Evolutionary conservation across 768 basidiomycete genomes (phyloP), one percentile per base, ranked within the genome.

Genomic region (Tephrocybe rancida): DNA sequence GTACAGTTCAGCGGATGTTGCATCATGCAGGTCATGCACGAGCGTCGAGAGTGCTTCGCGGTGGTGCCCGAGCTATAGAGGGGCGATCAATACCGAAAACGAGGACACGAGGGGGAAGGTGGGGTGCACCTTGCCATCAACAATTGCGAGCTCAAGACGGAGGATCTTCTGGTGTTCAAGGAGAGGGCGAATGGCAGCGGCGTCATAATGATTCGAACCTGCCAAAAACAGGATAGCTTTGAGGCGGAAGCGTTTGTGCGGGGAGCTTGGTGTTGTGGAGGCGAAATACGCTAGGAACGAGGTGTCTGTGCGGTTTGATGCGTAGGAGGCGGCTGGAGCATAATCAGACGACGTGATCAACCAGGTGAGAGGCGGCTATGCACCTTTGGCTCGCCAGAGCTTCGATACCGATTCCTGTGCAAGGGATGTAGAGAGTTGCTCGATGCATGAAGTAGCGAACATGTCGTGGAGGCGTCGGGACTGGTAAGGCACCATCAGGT

Each of bases 151-250:
- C 64, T 95, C 94, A n/a, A 90, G 76, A 24, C 72, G 76, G 2
- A 95, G 75, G 6, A 84, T 66, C 24, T 82, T 81, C 30, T 79
- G 75, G 53, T 74, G 73, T 4, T 75, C 73, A 7, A 67, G 53
- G 3, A 92, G 65, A 29, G 73, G 61, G 13, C 75, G 74, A 3
- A 88, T 70, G 0, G 56, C 44, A 2, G 71, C 66, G 1, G 82
- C 72, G 63, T 93, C 86, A 61, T 90, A 93, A 4, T 83, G 68
- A 1, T 76, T 73, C 1, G 90, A 92, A 5, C 86, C 86, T 59
- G 95, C 89, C 0, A 98, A 76, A 62, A 94, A 87, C 1, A 96
- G 72, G n/a, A 87, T 72, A 0, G 84, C 75, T 66, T 90, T 92
- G 58, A 96, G 77, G 22, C 93, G 83, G 1, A 75, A 73, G 18